phyloP scores from a whole-genome alignment of 495 filamentous ascomycete species.

The Lophium mytilinum region DNA sequence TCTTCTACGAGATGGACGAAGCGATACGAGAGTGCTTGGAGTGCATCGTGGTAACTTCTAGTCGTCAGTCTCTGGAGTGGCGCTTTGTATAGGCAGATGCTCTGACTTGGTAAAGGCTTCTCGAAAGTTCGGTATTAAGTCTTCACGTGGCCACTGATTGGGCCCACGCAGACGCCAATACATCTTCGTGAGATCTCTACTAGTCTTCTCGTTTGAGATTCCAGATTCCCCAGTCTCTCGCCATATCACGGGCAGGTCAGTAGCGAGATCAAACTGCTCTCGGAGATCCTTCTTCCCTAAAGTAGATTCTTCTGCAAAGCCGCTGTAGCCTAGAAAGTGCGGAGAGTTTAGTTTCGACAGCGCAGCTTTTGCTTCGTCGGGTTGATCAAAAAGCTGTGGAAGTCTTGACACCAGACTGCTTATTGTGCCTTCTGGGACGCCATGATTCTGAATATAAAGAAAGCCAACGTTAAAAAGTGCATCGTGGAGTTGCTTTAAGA shows the following conservation, averaged over 20 bases:
- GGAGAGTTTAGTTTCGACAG: constrained; percentile 44
- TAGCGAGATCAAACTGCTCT: constrained; percentile 51
- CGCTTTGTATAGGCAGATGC: constrained; percentile 14
- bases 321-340: constrained; percentile 48
- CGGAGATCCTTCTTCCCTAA: constrained; percentile 41
- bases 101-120: constrained; percentile 22
- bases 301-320: constrained; percentile 44
- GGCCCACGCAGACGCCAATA: constrained; percentile 47
- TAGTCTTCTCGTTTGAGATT: not conserved
- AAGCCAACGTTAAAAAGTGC: constrained; percentile 45
- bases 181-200: constrained; percentile 27
- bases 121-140: constrained; percentile 15
- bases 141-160: constrained; percentile 38
- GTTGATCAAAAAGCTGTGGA: constrained; percentile 40
- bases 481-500: constrained; percentile 38
- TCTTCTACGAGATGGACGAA: constrained; percentile 46
- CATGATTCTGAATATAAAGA: constrained; percentile 46
- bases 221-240: not conserved
- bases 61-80: constrained; percentile 19
- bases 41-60: constrained; percentile 40
- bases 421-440: constrained; percentile 33
- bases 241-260: constrained; percentile 40
- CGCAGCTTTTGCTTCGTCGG: constrained; percentile 31
- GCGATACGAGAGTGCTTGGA: constrained; percentile 39
- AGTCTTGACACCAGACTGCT: constrained; percentile 34